phyloP scores from a whole-genome alignment of 75 land plant genomes.

The Cunninghamia lanceolata region DNA sequence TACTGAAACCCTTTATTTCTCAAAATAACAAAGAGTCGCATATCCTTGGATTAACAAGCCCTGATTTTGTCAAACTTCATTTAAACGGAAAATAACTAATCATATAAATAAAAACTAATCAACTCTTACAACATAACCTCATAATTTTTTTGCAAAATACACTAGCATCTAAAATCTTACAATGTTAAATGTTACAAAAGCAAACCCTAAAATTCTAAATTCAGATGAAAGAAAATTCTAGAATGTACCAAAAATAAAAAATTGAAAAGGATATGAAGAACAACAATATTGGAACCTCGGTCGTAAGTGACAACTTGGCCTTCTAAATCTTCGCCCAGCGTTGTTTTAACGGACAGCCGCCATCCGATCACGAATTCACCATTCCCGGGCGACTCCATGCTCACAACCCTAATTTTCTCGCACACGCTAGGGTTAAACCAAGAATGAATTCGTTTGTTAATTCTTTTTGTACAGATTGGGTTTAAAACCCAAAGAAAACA shows the following conservation, averaged over 20 bases:
- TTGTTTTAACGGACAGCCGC: conserved; percentile 65
- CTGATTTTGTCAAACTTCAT: not conserved
- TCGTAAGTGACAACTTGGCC: conserved; percentile 85
- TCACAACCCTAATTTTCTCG: not conserved
- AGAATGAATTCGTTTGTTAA: not conserved
- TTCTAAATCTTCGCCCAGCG: conserved; percentile 81
- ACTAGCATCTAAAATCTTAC: not conserved
- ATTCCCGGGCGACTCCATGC: conserved; percentile 29
- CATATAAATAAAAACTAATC: no score
- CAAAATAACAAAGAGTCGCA: not conserved
- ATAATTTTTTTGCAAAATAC: not conserved
- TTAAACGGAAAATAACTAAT: no score
- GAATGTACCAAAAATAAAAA: no score
- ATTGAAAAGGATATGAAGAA: conserved; percentile 86
- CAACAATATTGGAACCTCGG: conserved; percentile 70
- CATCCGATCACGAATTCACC: conserved; percentile 72
- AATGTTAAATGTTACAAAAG: not conserved
- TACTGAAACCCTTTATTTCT: not conserved
- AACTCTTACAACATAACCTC: not conserved
- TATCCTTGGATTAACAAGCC: not conserved
- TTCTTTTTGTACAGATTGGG: not conserved
- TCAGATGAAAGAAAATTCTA: not conserved
- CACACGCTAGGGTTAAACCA: not conserved
- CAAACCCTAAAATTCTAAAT: not conserved
- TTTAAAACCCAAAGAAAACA: not conserved